A percentile compares a stretch with the other conserved stretches of the same genome.
phyloP scores from a whole-genome alignment of 257 asterid genomes.

The Petunia secreta region DNA sequence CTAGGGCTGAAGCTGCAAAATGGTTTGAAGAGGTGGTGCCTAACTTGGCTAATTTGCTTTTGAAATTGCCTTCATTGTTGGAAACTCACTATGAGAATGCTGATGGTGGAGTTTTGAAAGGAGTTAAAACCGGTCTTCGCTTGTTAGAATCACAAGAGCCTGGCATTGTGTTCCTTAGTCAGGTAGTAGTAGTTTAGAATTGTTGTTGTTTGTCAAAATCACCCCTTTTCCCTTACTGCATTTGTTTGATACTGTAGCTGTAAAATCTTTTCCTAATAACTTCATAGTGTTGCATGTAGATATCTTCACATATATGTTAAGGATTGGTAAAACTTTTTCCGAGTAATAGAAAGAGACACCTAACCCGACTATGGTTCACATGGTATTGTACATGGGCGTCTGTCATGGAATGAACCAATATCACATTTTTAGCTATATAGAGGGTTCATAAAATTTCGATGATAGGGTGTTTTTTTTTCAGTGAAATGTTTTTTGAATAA shows the following conservation, averaged over 20 bases:
- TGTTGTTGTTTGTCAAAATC: background rate
- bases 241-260: background rate
- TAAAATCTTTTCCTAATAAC: too few relatives aligned
- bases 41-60: conserved; percentile 61
- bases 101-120: conserved; percentile 34
- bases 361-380: too few relatives aligned
- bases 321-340: too few relatives aligned
- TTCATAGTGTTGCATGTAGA: too few relatives aligned
- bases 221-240: background rate
- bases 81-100: conserved; percentile 69
- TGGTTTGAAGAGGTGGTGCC: conserved; percentile 81
- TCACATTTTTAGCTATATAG: too few relatives aligned
- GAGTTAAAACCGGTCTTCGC: conserved; percentile 59
- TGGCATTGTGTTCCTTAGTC: conserved; percentile 76
- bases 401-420: too few relatives aligned
- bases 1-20: conserved; percentile 52
- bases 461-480: too few relatives aligned
- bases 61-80: conserved; percentile 69
- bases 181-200: conserved; percentile 54
- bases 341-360: too few relatives aligned
- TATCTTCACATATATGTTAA: too few relatives aligned
- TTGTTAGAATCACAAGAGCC: conserved; percentile 68
- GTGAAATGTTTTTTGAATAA: too few relatives aligned
- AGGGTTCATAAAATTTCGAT: too few relatives aligned
- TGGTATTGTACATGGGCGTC: too few relatives aligned